Conservation (phyloP, 192 early-diverging fungal species). For the Linnemannia schmuckeri region DNA sequence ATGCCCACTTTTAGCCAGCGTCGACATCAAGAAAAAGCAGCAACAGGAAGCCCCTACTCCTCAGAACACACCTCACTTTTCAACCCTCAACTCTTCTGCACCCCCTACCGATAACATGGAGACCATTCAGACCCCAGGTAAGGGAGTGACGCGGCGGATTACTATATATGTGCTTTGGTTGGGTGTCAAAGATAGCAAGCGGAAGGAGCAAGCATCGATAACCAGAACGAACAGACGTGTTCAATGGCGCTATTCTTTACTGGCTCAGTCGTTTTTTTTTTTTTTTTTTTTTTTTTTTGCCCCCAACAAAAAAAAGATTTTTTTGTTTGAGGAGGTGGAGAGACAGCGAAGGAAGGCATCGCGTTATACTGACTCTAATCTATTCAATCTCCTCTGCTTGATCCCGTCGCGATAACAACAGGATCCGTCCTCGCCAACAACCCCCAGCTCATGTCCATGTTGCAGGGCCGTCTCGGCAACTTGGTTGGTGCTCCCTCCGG, state of each 20-base stretch:
- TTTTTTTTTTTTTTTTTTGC: neutral
- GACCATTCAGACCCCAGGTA: constrained; percentile 58
- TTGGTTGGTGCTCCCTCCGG: constrained; percentile 85
- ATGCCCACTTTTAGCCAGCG: constrained; percentile 52
- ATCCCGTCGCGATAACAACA: constrained; percentile 2
- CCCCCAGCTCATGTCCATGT: constrained; percentile 77
- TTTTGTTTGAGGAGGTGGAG: constrained; percentile 1
- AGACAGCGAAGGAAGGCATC: neutral
- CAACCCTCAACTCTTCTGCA: constrained; percentile 60
- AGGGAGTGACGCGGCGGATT: neutral
- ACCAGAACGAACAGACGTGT: neutral
- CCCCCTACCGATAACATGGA: constrained; percentile 24
- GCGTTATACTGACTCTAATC: constrained; percentile 1
- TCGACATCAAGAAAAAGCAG: constrained; percentile 70
- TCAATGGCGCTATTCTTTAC: constrained; percentile 4
- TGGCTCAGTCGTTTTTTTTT: constrained; percentile 5
- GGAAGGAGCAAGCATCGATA: neutral
- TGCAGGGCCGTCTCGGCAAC: constrained; percentile 81
- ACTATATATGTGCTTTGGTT: constrained; percentile 1
- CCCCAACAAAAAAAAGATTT: constrained; percentile 18
- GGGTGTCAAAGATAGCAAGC: neutral
- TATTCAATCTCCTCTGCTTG: neutral
- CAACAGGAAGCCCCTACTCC: constrained; percentile 70
- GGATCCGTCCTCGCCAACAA: constrained; percentile 58
- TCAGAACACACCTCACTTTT: constrained; percentile 74